Evolutionary conservation across 2,329 filamentous ascomycete species (phyloP), one percentile per base, ranked within the genome.

Genomic region (Phaeosphaeria sp.): DNA sequence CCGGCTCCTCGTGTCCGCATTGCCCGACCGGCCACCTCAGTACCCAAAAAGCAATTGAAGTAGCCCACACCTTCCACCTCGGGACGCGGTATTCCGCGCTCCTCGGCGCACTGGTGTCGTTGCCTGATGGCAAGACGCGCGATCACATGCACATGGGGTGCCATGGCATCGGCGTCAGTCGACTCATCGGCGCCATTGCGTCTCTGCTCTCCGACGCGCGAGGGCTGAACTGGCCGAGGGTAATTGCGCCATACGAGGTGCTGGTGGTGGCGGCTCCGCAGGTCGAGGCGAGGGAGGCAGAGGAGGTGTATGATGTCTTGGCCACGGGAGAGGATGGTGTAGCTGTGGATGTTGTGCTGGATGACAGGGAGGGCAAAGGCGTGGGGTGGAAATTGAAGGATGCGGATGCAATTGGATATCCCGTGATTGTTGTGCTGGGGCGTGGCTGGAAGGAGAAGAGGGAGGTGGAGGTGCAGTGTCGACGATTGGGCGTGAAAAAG

Each of bases 51-150:
- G 91, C 93, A 7, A 89, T 98, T 50, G 95, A 99, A 78, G 84
- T 98, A 17, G 95, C 92, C 0, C 95, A 99, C 77, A 98, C 95
- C 0, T 99, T 99, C 79, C 89, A 96, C 75, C 87, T 99, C 1
- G 93, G 94, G 11, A 93, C 91, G 1, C 87, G 93, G 27, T 99
- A 99, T 79, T 93, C 90, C 22, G 82, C 86, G 20, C 89, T 92
- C 0, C 82, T 99, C 0, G 80, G 84, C 7, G 90, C 91, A 1
- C 82, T 78, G 0, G 84, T 95, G 2, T 79, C 81, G 15, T 65
- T 67, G 81, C 23, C 84, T 79, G 23, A 69, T 65, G 30, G 62
- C 65, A 60, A 41, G 27, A 63, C 77, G 17, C 74, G 75, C 9
- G 82, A 87, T 0, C 82, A 88, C 0, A 84, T 97, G 70, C 87